Conservation (phyloP, 768 basidiomycete genomes). For the Kwoniella newhampshirensis region DNA sequence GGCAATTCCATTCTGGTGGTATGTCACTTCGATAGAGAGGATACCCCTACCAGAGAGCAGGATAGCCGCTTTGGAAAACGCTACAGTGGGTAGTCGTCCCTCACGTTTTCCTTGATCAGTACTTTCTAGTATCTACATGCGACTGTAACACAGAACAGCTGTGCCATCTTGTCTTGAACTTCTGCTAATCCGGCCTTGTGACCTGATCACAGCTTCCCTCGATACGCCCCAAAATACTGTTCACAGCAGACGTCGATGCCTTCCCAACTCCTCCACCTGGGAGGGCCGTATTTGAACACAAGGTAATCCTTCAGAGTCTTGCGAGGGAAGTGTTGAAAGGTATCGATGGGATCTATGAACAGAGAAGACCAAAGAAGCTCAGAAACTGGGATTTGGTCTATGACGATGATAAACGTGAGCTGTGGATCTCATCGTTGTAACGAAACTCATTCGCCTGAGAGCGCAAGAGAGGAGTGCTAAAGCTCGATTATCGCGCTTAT, state of each 20-base stretch:
- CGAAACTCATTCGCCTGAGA: too few relatives aligned
- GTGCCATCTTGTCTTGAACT: too few relatives aligned
- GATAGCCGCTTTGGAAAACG: conserved; percentile 59
- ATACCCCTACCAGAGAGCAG: conserved; percentile 67
- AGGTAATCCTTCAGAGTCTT: conserved; percentile 22
- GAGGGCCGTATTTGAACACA: conserved; percentile 11
- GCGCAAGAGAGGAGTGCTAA: too few relatives aligned
- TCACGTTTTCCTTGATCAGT: too few relatives aligned
- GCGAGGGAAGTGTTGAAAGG: conserved; percentile 29
- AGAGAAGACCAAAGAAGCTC: conserved; percentile 22
- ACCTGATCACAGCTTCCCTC: conserved; percentile 13
- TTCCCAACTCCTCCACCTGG: conserved; percentile 37
- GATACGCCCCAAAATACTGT: conserved; percentile 28
- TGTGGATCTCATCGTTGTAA: too few relatives aligned
- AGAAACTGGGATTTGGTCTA: conserved; percentile 39
- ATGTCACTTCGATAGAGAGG: conserved; percentile 83
- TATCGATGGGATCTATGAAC: conserved; percentile 32
- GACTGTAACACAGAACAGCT: too few relatives aligned
- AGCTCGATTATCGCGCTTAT: too few relatives aligned
- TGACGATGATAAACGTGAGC: conserved; percentile 15
- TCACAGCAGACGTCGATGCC: conserved; percentile 34
- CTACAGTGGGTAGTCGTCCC: background rate
- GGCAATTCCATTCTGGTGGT: conserved; percentile 90
- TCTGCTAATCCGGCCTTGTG: background rate
- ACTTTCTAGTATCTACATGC: too few relatives aligned